Base-by-base conservation (phyloP, 495 filamentous ascomycete genomes). In the Mycothermus thermophilus region DNA sequence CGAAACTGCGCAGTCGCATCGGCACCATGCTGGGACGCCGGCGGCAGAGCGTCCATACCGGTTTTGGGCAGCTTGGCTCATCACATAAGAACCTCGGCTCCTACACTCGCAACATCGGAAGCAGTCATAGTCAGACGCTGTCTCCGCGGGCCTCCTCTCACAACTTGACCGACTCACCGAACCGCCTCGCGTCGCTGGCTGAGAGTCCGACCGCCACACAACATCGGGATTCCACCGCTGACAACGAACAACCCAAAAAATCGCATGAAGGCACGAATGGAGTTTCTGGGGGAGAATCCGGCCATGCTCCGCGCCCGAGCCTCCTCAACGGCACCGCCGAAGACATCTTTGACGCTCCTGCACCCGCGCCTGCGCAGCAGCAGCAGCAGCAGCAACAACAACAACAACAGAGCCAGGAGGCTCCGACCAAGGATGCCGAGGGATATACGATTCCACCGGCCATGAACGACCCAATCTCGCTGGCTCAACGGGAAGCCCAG, bases 21-120 rank as follows among this genome's bases (percentile, higher is more conserved):
- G 82, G 82, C 5, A 88, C 82, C n/a, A 82, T 88, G 53, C 72
- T 88, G 47, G 75, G 75, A 27, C 62, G 79, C 9, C 62, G 79
- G 41, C 64, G 70, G 22, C 69, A 74, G 48, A 74, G 69, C 47
- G 55, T 73, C 23, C 67, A 71, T 30, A 67, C 60, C 8, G 63
- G 63, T 1, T 61, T 74, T 46, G 63, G 63, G 1, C 52, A 57
- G 25, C 28, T 73, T 23, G 35, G 35, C 12, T 47, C 67, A 7
- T 51, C 60, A 17, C 44, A 62, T 31, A 67, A 68, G 46, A 41
- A 56, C 24, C 31, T 55, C 31, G 48, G 75, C 10, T 55, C 69
- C 0, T 78, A 79, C 50, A 68, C 69, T 6, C 55, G 64, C 22
- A 62, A 51, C 19, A 47, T 67, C 7, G 63, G 54, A 23, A 72